A percentile compares a stretch with the other conserved stretches of the same genome.
These are phyloP conservation scores for Suillus variegatus DNA, from an alignment of 768 basidiomycete species.

Conservation along the genomic window DNA sequence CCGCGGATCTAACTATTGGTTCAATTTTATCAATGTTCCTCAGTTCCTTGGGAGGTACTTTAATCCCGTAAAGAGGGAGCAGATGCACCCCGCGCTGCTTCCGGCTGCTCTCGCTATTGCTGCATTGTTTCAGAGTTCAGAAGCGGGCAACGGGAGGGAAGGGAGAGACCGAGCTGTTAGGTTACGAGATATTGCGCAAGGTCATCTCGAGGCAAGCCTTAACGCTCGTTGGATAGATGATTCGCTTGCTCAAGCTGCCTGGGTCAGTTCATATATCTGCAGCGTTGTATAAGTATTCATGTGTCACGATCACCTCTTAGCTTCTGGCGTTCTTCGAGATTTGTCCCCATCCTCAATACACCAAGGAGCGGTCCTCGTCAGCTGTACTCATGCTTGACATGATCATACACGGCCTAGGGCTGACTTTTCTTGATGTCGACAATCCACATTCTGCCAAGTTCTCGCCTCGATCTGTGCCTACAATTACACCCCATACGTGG, in stretches of 20 bases:
- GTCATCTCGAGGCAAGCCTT: constrained; percentile 68
- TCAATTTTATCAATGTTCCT: constrained; percentile 73
- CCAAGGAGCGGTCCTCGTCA: constrained; percentile 53
- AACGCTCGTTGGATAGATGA: constrained; percentile 74
- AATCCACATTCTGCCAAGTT: constrained; percentile 56
- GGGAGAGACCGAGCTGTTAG: constrained; percentile 60
- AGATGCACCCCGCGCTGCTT: constrained; percentile 69
- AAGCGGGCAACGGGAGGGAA: constrained; percentile 48
- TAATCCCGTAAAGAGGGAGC: constrained; percentile 52
- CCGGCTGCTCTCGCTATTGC: constrained; percentile 63
- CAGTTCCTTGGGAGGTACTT: constrained; percentile 62
- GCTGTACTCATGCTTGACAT: constrained; percentile 65
- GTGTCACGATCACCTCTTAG: constrained; percentile 34
- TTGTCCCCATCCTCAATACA: constrained; percentile 65
- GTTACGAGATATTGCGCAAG: constrained; percentile 68
- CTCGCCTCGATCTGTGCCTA: constrained; percentile 50
- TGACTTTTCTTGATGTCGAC: constrained; percentile 60
- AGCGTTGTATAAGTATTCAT: constrained; percentile 7
- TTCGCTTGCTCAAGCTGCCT: constrained; percentile 72
- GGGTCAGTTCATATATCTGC: constrained; percentile 46
- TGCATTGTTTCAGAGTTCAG: constrained; percentile 72
- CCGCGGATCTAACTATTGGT: constrained; percentile 65
- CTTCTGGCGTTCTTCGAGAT: constrained; percentile 72
- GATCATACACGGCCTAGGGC: constrained; percentile 60
- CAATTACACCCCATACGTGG: constrained; percentile 28